Evolutionary conservation across 2,329 filamentous ascomycete genomes (phyloP), one percentile per base, ranked within the genome.

Genomic region (Colletotrichum cereale): DNA sequence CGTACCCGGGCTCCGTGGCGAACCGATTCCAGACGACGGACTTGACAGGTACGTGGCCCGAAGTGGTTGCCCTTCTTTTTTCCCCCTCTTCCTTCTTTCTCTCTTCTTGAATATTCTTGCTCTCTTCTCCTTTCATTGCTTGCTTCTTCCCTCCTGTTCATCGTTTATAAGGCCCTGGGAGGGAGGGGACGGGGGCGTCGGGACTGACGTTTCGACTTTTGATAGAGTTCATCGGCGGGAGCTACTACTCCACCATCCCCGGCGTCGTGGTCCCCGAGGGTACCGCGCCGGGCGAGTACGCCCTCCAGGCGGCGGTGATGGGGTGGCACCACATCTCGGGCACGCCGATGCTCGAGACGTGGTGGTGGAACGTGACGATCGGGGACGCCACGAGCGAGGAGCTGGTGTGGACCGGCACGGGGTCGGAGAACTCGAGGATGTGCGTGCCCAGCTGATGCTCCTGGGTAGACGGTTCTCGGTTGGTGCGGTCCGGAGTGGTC

Each of bases 331-430:
- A 55, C 14, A 42, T 18, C 21, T 16, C 18, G 21, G 29, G 38
- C 12, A 7, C 3, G 0, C 64, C 55, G 34, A 34, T 11, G 24
- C 24, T 66, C 29, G 64, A 66, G 55, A 60, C 64, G 36, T 66
- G 44, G 40, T 66, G 53, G 48, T 66, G 64, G 64, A 53, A 66
- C 36, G 44, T 66, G 8, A 66, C 64, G 29, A 40, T 66, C 31
- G 56, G 64, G n/a, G 64, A 66, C 16, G 40, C 24, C 10, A 66
- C 64, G 29, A 66, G 55, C 55, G 56, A 50, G 40, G 64, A 66
- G 26, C 64, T 36, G 29, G 56, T 61, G 29, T 66, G 52, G 50
- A 5, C 6, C 18, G 4, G 16, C n/a, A 4, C 5, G 12, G 40
- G n/a, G 21, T 31, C 36, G 36, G 56, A 60, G 36, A 60, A 44